phyloP scores from a whole-genome alignment of 73 alveolate genomes.

The Paraurostyla sp. region DNA sequence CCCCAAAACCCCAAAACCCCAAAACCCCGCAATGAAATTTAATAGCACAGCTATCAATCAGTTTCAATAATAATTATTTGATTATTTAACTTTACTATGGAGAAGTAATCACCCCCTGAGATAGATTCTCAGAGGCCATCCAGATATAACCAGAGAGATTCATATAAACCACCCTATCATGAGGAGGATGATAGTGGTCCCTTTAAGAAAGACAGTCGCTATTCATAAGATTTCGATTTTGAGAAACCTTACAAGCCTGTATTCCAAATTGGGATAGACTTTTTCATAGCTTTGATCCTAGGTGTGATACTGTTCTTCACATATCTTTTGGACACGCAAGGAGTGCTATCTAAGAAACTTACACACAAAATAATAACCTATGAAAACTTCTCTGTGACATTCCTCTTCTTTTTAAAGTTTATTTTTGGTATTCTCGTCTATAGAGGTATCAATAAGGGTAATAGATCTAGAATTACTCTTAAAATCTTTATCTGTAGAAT shows the following conservation, averaged over 20 bases:
- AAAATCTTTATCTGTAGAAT: not conserved
- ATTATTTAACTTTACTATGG: no score
- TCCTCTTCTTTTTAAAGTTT: not conserved
- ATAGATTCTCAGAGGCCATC: no score
- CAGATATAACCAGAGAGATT: no score
- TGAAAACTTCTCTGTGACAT: not conserved
- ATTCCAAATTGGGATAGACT: slow-evolving; percentile 2
- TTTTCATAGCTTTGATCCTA: not conserved
- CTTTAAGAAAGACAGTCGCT: not conserved
- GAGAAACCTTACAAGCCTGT: slow-evolving; percentile 14
- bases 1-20: no score
- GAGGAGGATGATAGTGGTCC: no score
- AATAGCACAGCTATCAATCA: no score
- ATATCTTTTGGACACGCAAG: not conserved
- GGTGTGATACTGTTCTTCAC: slow-evolving; percentile 9
- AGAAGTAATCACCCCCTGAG: no score
- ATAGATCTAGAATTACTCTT: not conserved
- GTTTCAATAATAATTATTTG: no score
- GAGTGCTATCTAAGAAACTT: not conserved
- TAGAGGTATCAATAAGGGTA: not conserved
- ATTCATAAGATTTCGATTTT: not conserved
- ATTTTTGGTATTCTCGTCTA: not conserved
- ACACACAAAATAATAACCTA: not conserved
- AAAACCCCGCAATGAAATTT: no score
- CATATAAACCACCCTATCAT: no score